Evolutionary conservation across 225 moss, liverwort and hornwort species (phyloP), one percentile per base, ranked within the genome.

Genomic region (Pseudisothecium myosuroides): DNA sequence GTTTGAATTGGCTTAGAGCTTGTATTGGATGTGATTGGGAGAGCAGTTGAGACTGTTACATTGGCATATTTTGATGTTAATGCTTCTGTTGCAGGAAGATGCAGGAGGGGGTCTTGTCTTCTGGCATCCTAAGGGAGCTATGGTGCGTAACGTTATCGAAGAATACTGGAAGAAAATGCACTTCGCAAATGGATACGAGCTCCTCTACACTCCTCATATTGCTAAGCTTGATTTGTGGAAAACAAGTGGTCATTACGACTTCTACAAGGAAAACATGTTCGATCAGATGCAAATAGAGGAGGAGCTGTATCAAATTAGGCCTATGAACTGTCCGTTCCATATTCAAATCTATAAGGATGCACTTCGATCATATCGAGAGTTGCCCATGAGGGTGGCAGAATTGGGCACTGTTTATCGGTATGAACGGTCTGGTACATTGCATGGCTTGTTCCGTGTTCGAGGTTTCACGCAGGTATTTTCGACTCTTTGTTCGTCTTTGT

Each of bases 311-410:
- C 98, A 99, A 85, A 95, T 99, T 60, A 96, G 95, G 94, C 98
- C 98, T 50, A 99, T 99, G 98, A 99, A 99, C 86, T 99, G 98
- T 91, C 98, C 98, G 89, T 99, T 96, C 78, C 98, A 99, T 92
- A 97, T 99, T 63, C 98, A 99, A 94, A 90, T 99, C 16, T 99
- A 99, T 52, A 97, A 96, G 83, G 98, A 99, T 86, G 83, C 95
- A 28, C 92, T 97, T 90, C 94, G 96, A 47, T 99, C 97, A 6
- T 99, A 99, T 80, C 96, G 97, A 76, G 98, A 99, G 79, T 91
- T 99, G 88, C 98, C 98, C 9, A 94, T 96, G 90, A 89, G 97
- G 83, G 93, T 99, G 88, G 98, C 97, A 60, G 98, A 99, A 88
- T 83, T 99, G 86, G 98, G 98, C 56, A 99, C 98, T 72, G 97